These are phyloP conservation scores for Kodamaea leandrae DNA, from an alignment of 805 yeast genomes.

Conservation along the genomic window DNA sequence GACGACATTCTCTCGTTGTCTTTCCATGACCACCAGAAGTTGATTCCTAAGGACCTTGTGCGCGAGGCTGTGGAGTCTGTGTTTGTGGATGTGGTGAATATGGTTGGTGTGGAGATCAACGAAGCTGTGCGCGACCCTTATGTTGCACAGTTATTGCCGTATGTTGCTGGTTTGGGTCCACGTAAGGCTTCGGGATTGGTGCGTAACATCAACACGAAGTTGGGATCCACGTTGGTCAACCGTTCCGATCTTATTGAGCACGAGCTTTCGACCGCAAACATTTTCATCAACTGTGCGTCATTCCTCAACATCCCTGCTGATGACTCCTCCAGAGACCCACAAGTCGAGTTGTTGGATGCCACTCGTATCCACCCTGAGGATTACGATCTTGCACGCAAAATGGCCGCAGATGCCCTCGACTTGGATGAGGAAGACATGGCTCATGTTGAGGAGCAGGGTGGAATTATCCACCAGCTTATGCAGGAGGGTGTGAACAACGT, in stretches of 20 bases:
- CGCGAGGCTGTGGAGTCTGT: slow-evolving; percentile 69
- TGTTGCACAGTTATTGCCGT: slow-evolving; percentile 68
- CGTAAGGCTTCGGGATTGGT: slow-evolving; percentile 88
- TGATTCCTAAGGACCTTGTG: slow-evolving; percentile 63
- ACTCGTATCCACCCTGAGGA: slow-evolving; percentile 98
- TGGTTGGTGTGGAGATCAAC: slow-evolving; percentile 92
- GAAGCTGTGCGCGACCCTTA: slow-evolving; percentile 79
- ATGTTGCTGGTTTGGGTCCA: slow-evolving; percentile 90
- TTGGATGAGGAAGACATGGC: slow-evolving; percentile 90
- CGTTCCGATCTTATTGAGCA: slow-evolving; percentile 83
- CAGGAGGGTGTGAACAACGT: slow-evolving; percentile 71
- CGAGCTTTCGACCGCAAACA: slow-evolving; percentile 71
- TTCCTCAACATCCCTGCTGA: slow-evolving; percentile 77
- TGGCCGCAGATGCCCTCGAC: slow-evolving; percentile 98
- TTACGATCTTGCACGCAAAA: slow-evolving; percentile 90
- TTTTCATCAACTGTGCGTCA: slow-evolving; percentile 90
- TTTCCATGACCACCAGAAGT: slow-evolving; percentile 70
- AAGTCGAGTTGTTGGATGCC: slow-evolving; percentile 81
- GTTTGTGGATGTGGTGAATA: slow-evolving; percentile 84
- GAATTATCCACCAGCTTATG: slow-evolving; percentile 70
- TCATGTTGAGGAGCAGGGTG: slow-evolving; percentile 76
- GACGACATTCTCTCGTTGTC: slow-evolving; percentile 68
- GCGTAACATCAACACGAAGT: slow-evolving; percentile 66
- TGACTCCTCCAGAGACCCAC: slow-evolving; percentile 55
- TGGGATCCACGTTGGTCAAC: slow-evolving; percentile 59